Percentiles rank a stretch among this genome's conserved stretches.
phyloP scores from a whole-genome alignment of 257 asterid species.

The Ilex asprella region DNA sequence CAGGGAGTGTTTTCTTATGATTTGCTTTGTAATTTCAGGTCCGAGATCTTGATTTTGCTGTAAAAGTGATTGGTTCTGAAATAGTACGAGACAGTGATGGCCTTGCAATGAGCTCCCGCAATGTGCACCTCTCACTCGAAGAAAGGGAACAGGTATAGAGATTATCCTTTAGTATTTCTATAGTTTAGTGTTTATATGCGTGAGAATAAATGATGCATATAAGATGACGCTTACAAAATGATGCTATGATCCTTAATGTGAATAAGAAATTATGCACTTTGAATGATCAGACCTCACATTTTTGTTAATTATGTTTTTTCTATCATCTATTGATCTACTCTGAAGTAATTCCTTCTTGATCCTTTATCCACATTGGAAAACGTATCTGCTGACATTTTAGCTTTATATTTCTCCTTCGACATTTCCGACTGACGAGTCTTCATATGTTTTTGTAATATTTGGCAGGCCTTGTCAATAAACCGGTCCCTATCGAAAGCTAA shows the following conservation, averaged over 20 bases:
- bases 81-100: slow-evolving; percentile 76
- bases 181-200: no score
- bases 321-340: no score
- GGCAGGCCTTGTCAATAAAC: slow-evolving; percentile 75
- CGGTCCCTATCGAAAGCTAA: slow-evolving; percentile 52
- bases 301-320: no score
- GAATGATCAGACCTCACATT: no score
- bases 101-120: slow-evolving; percentile 95
- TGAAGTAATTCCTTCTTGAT: no score
- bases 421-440: neutral
- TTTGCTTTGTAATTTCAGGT: slow-evolving; percentile 41
- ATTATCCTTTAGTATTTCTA: no score
- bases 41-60: slow-evolving; percentile 85
- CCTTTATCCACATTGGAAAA: no score
- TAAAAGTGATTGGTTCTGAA: slow-evolving; percentile 64
- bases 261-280: no score
- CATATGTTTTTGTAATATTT: neutral
- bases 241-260: no score
- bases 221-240: no score
- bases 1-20: neutral
- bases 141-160: slow-evolving; percentile 60
- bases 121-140: slow-evolving; percentile 61
- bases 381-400: no score
- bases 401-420: neutral
- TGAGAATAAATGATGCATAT: no score